A percentile compares a stretch with the other conserved stretches of the same genome.
Conservation (phyloP, 148 eudicot genomes). For the Limonium bicolor region DNA sequence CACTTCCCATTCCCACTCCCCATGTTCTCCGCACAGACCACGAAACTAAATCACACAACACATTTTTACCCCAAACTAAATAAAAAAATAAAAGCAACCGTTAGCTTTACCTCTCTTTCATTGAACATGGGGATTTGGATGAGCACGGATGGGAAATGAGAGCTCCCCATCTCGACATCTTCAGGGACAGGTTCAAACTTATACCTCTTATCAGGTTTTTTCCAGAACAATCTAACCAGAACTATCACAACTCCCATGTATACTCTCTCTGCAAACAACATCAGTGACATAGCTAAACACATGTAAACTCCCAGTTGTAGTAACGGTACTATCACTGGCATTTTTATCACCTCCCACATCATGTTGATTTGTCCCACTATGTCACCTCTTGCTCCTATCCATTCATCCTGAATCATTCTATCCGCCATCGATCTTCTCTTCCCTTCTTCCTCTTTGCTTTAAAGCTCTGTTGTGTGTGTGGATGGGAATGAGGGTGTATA, state of each 20-base stretch:
- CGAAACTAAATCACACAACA: too few relatives aligned
- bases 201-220: conserved; percentile 62
- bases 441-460: neutral
- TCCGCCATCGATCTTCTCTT: too few relatives aligned
- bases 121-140: conserved; percentile 14
- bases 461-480: too few relatives aligned
- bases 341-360: conserved; percentile 53
- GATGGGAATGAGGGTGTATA: too few relatives aligned
- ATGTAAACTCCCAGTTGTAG: conserved; percentile 25
- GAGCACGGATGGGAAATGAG: conserved; percentile 7
- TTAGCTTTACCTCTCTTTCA: conserved; percentile 12
- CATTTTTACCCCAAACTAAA: neutral
- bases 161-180: conserved; percentile 9
- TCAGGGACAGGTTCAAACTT: conserved; percentile 42
- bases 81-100: neutral
- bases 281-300: conserved; percentile 49
- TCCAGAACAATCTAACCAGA: conserved; percentile 60
- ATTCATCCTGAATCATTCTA: conserved; percentile 29
- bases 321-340: conserved; percentile 58
- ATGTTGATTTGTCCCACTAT: conserved; percentile 32
- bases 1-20: too few relatives aligned
- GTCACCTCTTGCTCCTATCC: conserved; percentile 34
- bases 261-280: conserved; percentile 73
- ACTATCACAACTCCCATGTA: conserved; percentile 78
- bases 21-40: too few relatives aligned